Conservation (phyloP, 306 rosid genomes). For the Castanea sativa region DNA sequence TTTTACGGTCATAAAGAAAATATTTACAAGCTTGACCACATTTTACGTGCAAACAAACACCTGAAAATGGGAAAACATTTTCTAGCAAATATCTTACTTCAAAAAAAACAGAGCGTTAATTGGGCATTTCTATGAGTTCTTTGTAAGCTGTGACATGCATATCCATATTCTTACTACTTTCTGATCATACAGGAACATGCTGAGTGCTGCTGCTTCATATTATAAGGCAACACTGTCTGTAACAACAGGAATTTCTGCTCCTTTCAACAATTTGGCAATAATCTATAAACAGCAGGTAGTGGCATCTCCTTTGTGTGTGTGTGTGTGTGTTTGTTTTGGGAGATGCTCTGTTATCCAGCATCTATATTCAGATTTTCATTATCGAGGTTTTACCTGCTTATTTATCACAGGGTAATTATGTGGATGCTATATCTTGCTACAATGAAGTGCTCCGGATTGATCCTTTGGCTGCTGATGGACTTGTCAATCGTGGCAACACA, state of each 20-base stretch:
- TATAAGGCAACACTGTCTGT: slow-evolving; percentile 91
- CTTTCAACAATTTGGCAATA: slow-evolving; percentile 90
- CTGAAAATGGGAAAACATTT: too few species aligned
- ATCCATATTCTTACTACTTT: slow-evolving; percentile 11
- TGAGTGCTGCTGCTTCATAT: slow-evolving; percentile 85
- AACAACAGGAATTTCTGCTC: slow-evolving; percentile 95
- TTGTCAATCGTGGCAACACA: slow-evolving; percentile 97
- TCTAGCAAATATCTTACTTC: too few species aligned
- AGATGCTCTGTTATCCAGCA: not conserved
- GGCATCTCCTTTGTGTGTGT: not conserved
- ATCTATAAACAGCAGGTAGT: slow-evolving; percentile 93
- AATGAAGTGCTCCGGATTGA: slow-evolving; percentile 97
- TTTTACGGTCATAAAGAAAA: too few species aligned
- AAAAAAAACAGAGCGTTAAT: not conserved
- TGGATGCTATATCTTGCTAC: slow-evolving; percentile 97
- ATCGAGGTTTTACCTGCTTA: not conserved
- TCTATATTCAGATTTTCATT: not conserved
- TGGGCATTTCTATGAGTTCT: not conserved
- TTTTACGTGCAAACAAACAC: too few species aligned
- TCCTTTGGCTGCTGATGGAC: slow-evolving; percentile 98
- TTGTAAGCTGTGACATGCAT: not conserved
- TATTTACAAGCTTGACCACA: too few species aligned
- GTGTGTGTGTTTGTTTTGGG: not conserved
- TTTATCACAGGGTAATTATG: slow-evolving; percentile 73
- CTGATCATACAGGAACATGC: slow-evolving; percentile 75